phyloP scores from a whole-genome alignment of 2,329 filamentous ascomycete species.

The Scedosporium dehoogii region DNA sequence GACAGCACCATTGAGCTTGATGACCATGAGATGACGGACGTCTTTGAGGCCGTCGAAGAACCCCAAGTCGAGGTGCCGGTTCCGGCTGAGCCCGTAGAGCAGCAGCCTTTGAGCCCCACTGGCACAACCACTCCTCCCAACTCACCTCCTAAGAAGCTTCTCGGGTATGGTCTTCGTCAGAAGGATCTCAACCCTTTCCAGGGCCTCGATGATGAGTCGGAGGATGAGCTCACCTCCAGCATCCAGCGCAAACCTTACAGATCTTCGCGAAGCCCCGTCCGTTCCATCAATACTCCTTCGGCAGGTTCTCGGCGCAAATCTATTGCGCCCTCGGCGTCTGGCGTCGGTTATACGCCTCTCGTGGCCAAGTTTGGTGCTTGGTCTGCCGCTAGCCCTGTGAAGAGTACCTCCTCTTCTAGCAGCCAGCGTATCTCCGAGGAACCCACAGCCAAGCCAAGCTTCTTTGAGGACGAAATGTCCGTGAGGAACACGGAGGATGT shows the following conservation, averaged over 20 bases:
- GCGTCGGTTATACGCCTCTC: slow-evolving; percentile 53
- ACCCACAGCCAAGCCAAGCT: slow-evolving; percentile 27
- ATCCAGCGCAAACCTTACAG: slow-evolving; percentile 14
- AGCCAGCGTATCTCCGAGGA: neutral
- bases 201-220: slow-evolving; percentile 26
- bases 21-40: slow-evolving; percentile 10
- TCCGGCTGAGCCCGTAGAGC: neutral
- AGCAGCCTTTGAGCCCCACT: slow-evolving; percentile 5
- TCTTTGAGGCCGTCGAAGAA: neutral
- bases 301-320: slow-evolving; percentile 22
- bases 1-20: slow-evolving; percentile 10
- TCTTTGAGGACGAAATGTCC: slow-evolving; percentile 45
- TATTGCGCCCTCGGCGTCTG: slow-evolving; percentile 16
- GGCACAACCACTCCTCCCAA: slow-evolving; percentile 16
- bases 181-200: slow-evolving; percentile 34
- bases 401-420: slow-evolving; percentile 8
- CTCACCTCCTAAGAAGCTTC: slow-evolving; percentile 15
- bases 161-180: slow-evolving; percentile 26
- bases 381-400: slow-evolving; percentile 47
- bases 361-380: slow-evolving; percentile 52
- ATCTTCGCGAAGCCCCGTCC: slow-evolving; percentile 16
- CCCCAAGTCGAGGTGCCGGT: neutral
- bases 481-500: slow-evolving; percentile 25
- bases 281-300: slow-evolving; percentile 30
- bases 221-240: slow-evolving; percentile 33